Base-by-base conservation (phyloP, 495 filamentous ascomycete species). In the Aspergillus coremiiformis region DNA sequence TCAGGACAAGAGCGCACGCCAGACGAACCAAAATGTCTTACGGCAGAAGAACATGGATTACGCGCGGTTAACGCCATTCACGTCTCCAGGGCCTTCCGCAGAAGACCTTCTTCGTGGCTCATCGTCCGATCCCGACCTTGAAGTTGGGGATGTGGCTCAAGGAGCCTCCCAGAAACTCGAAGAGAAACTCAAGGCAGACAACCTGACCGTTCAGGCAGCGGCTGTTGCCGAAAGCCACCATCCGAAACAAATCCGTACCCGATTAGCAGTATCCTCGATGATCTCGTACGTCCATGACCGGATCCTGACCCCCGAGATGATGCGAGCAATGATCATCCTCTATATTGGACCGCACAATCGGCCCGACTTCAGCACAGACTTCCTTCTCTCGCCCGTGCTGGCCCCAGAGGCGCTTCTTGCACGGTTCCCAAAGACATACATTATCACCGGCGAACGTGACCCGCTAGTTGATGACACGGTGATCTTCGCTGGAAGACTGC, bases 211-310 rank as follows among this genome's bases (percentile, higher is more conserved):
- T 4, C 59, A 73, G 22, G 51, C 66, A 23, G 54, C 64, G 14
- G 47, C 64, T 14, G 33, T 81, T 61, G 45, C 78, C 61, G 64
- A 80, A 57, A 19, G 29, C n/a, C 62, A 78, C n/a, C 78, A 77
- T 49, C 70, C 85, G 2, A 73, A 82, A 58, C 83, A 82, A n/a
- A 81, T 95, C 49, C 84, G 79, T 54, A 97, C 93, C 15, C 82
- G 90, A 35, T 79, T 98, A 7, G 90, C 93, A 35, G 91, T 90
- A 69, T 89, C 89, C 0, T 88, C 83, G n/a, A 92, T 96, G 82
- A 91, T 98, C 48, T 95, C 92, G 10, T 98, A 97, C 71, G 93
- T 96, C 64, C 89, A 91, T 66, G 93, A 98, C 69, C 87, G 94
- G 20, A 86, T 98, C 30, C 77, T 98, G 21, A 90, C 88, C 0